Evolutionary conservation across 495 filamentous ascomycete genomes (phyloP).

Genomic region (Parathielavia hyrcaniae): DNA sequence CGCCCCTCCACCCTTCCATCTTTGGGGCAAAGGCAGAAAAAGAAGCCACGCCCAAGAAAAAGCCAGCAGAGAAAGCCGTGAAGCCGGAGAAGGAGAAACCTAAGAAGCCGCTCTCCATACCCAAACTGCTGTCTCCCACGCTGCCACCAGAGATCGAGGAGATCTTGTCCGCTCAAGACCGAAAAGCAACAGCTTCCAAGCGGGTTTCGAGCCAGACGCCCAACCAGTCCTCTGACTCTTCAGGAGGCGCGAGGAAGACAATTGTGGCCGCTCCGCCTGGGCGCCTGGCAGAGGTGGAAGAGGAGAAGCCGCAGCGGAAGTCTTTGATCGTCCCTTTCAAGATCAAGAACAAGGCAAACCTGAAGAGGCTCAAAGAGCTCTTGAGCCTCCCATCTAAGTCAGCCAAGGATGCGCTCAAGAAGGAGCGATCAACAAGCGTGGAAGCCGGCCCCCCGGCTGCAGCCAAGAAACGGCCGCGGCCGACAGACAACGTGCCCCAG

Average conservation of each 20-base stretch:
- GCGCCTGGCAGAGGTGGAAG: conserved; percentile 25
- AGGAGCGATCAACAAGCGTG: conserved; percentile 36
- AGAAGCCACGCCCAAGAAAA: conserved; percentile 26
- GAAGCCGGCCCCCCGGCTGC: conserved; percentile 34
- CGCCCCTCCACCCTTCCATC: conserved; percentile 37
- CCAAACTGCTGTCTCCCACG: conserved; percentile 44
- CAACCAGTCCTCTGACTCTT: conserved; percentile 34
- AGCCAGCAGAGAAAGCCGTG: conserved; percentile 31
- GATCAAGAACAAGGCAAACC: conserved; percentile 39
- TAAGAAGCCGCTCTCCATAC: conserved; percentile 30
- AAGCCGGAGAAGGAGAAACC: conserved; percentile 28
- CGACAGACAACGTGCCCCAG: conserved; percentile 27
- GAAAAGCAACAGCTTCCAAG: conserved; percentile 34
- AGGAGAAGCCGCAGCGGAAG: conserved; percentile 26
- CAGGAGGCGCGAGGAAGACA: conserved; percentile 36
- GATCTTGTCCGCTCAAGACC: conserved; percentile 30
- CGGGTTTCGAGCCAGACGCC: conserved; percentile 27
- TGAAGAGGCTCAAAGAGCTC: conserved; percentile 40
- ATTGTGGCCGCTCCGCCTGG: conserved; percentile 23
- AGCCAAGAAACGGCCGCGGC: conserved; percentile 41
- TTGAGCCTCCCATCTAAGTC: conserved; percentile 40
- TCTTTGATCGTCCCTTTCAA: conserved; percentile 33
- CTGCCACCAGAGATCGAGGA: conserved; percentile 42
- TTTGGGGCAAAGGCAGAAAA: conserved; percentile 31
- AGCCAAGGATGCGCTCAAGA: conserved; percentile 36